Percentiles rank a stretch among this genome's conserved stretches.
Evolutionary conservation across 2,329 filamentous ascomycete genomes (phyloP).

Genomic region (Dactylonectria macrodidyma): DNA sequence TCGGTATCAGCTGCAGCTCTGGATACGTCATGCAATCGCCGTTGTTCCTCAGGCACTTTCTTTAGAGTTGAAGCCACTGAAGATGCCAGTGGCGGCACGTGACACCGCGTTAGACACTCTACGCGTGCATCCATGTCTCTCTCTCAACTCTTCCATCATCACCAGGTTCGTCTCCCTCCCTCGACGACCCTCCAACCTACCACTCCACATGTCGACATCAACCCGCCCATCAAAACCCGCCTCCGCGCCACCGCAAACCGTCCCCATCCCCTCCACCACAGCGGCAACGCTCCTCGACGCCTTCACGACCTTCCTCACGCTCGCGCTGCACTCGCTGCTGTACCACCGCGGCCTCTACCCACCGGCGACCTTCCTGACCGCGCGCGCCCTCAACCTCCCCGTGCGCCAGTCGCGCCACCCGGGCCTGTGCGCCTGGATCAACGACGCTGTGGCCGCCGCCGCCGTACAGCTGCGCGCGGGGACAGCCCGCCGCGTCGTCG

Average conservation of each 20-base stretch:
- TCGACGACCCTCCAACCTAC: conserved; percentile 15
- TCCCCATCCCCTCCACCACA: conserved; percentile 54
- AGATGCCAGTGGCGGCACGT: conserved; percentile 34
- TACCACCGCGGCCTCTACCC: conserved; percentile 89
- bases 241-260: conserved; percentile 7
- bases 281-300: conserved; percentile 70
- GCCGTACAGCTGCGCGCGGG: conserved; percentile 77
- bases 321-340: conserved; percentile 88
- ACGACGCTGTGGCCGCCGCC: conserved; percentile 82
- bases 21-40: conserved; percentile 18
- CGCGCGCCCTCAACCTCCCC: conserved; percentile 86
- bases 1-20: neutral
- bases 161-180: neutral
- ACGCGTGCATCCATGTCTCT: conserved; percentile 39
- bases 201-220: conserved; percentile 4
- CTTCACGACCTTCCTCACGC: conserved; percentile 85
- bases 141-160: neutral
- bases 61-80: conserved; percentile 2
- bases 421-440: conserved; percentile 87
- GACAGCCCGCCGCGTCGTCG: conserved; percentile 61
- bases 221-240: conserved; percentile 2
- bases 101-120: conserved; percentile 44
- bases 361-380: conserved; percentile 80
- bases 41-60: neutral
- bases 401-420: conserved; percentile 91